phyloP scores from a whole-genome alignment of 2,329 filamentous ascomycete genomes.

The Nothophaeocryptopus gaeumannii region DNA sequence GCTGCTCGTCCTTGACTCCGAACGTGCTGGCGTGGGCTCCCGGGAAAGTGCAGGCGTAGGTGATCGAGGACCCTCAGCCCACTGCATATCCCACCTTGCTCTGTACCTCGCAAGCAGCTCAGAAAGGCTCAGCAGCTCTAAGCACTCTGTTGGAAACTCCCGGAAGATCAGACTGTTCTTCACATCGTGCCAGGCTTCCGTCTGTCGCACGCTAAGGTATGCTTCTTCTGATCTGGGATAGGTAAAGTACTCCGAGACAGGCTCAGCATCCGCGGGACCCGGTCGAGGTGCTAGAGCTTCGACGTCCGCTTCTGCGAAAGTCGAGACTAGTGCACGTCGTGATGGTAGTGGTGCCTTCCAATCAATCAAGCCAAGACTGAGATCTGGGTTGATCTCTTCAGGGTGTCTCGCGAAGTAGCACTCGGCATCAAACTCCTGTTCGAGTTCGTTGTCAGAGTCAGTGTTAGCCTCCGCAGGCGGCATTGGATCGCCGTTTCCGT shows the following conservation, averaged over 20 bases:
- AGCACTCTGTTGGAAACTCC: slow-evolving; percentile 43
- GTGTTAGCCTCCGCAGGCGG: slow-evolving; percentile 17
- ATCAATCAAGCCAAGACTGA: slow-evolving; percentile 46
- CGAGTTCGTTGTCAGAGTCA: slow-evolving; percentile 30
- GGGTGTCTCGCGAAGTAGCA: slow-evolving; percentile 45
- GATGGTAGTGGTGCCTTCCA: slow-evolving; percentile 46
- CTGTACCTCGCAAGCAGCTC: slow-evolving; percentile 33
- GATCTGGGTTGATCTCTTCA: slow-evolving; percentile 42
- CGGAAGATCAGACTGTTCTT: slow-evolving; percentile 51
- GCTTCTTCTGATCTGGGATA: slow-evolving; percentile 44
- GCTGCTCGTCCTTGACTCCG: slow-evolving; percentile 11
- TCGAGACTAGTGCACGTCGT: slow-evolving; percentile 43
- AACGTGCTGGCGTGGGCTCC: slow-evolving; percentile 17
- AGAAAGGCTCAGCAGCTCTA: slow-evolving; percentile 42
- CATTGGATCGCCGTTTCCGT: slow-evolving; percentile 31
- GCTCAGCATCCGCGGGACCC: slow-evolving; percentile 41
- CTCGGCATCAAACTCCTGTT: slow-evolving; percentile 45
- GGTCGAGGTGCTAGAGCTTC: slow-evolving; percentile 41
- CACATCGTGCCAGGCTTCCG: slow-evolving; percentile 49
- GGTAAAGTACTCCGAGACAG: slow-evolving; percentile 51
- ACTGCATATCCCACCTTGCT: slow-evolving; percentile 22
- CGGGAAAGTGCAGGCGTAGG: slow-evolving; percentile 20
- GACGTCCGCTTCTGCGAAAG: slow-evolving; percentile 44
- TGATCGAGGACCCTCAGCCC: slow-evolving; percentile 16
- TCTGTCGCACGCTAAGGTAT: slow-evolving; percentile 48